Percentiles rank a stretch among this genome's conserved stretches.
Evolutionary conservation across 257 asterid species (phyloP).

Genomic region (Echium plantagineum): DNA sequence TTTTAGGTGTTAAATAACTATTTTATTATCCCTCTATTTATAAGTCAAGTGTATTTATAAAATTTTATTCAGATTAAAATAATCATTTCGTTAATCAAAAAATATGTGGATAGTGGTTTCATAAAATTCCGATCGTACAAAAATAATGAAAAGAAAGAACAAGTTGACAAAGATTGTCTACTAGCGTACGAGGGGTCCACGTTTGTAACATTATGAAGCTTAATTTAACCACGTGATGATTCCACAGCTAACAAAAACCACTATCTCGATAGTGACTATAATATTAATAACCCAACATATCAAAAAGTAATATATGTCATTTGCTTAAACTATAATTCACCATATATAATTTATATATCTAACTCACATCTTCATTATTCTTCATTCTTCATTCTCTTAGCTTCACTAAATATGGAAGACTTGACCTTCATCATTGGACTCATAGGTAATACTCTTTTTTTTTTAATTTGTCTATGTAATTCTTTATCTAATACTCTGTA

Average conservation of each 20-base stretch:
- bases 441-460: conserved; percentile 1
- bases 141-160: background rate
- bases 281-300: too few species aligned
- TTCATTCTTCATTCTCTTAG: background rate
- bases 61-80: too few species aligned
- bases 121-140: too few species aligned
- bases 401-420: conserved; percentile 8
- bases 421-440: conserved; percentile 13
- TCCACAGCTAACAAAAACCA: background rate
- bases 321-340: background rate
- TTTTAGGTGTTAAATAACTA: too few species aligned
- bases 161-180: background rate
- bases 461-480: background rate
- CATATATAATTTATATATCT: background rate
- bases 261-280: too few species aligned
- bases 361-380: background rate
- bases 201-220: background rate
- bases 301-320: background rate
- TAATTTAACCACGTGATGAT: background rate
- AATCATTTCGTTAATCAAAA: too few species aligned
- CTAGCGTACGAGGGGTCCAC: background rate
- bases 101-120: too few species aligned
- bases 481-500: too few species aligned
- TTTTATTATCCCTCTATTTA: too few species aligned
- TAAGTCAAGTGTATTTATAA: too few species aligned